Conservation (phyloP, 2,329 filamentous ascomycete genomes). For the Diaporthe sp. region DNA sequence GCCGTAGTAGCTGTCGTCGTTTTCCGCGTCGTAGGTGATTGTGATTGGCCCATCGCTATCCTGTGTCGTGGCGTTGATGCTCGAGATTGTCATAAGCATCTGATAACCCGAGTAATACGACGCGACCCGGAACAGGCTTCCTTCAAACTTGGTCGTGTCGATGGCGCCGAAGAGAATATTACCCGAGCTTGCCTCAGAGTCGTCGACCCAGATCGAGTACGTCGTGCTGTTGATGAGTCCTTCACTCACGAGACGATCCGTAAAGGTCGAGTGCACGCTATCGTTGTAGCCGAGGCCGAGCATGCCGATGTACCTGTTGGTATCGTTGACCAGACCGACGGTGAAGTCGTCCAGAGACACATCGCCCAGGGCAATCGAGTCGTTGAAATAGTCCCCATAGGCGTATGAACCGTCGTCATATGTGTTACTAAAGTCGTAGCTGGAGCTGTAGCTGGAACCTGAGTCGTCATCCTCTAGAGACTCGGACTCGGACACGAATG, state of each 20-base stretch:
- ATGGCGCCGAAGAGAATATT: conserved; percentile 51
- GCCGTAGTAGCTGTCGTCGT: not conserved
- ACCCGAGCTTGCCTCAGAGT: conserved; percentile 46
- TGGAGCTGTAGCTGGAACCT: conserved; percentile 29
- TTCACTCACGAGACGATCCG: conserved; percentile 47
- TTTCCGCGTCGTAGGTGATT: conserved; percentile 23
- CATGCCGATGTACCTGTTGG: conserved; percentile 45
- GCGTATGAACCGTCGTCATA: conserved; percentile 41
- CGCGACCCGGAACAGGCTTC: conserved; percentile 26
- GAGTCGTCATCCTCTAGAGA: conserved; percentile 7
- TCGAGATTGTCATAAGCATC: conserved; percentile 24
- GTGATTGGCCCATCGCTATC: conserved; percentile 28
- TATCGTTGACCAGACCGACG: conserved; percentile 46
- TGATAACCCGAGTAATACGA: conserved; percentile 15
- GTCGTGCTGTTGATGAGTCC: conserved; percentile 48
- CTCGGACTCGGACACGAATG: conserved; percentile 44
- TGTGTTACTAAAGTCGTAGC: conserved; percentile 36
- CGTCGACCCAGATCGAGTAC: conserved; percentile 53
- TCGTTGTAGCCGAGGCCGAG: conserved; percentile 50
- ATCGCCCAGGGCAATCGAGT: conserved; percentile 47
- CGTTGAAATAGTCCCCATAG: conserved; percentile 47
- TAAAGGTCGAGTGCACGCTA: conserved; percentile 42
- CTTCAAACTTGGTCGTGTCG: conserved; percentile 48
- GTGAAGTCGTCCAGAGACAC: conserved; percentile 47
- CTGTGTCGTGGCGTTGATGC: conserved; percentile 39